Evolutionary conservation across 345 rosid genomes (phyloP).

Genomic region (Aquilaria sinensis): DNA sequence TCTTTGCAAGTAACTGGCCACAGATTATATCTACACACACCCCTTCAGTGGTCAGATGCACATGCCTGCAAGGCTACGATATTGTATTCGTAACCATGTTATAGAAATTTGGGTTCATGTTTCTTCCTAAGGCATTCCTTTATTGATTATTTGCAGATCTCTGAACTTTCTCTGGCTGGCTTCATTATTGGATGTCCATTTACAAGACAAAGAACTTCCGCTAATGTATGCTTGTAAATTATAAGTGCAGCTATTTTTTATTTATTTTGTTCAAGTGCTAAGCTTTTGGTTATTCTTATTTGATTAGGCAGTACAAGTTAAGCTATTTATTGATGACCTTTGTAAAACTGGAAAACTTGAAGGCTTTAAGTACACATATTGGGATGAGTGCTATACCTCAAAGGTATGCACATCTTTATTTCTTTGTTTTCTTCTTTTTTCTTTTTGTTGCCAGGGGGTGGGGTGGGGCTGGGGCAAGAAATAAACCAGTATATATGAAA

Average conservation of each 20-base stretch:
- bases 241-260: background rate
- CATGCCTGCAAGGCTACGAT: no score
- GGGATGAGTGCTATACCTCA: slow-evolving; percentile 72
- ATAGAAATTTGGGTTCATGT: slow-evolving; percentile 8
- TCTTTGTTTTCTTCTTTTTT: no score
- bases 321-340: slow-evolving; percentile 64
- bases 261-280: background rate
- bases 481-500: no score
- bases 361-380: slow-evolving; percentile 54
- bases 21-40: no score
- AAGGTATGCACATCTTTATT: slow-evolving; percentile 36
- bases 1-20: no score
- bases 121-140: background rate
- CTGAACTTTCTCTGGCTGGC: slow-evolving; percentile 54
- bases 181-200: slow-evolving; percentile 62
- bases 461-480: no score
- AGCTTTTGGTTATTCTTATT: slow-evolving; percentile 10
- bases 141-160: slow-evolving; percentile 37
- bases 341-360: slow-evolving; percentile 48
- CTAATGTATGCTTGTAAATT: slow-evolving; percentile 32
- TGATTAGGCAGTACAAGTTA: slow-evolving; percentile 45
- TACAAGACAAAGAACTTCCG: slow-evolving; percentile 25
- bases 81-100: background rate
- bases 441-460: no score
- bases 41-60: no score